Evolutionary conservation across 73 alveolate genomes (phyloP), one percentile per base, ranked within the genome.

Genomic region (Paramecium octaurelia): DNA sequence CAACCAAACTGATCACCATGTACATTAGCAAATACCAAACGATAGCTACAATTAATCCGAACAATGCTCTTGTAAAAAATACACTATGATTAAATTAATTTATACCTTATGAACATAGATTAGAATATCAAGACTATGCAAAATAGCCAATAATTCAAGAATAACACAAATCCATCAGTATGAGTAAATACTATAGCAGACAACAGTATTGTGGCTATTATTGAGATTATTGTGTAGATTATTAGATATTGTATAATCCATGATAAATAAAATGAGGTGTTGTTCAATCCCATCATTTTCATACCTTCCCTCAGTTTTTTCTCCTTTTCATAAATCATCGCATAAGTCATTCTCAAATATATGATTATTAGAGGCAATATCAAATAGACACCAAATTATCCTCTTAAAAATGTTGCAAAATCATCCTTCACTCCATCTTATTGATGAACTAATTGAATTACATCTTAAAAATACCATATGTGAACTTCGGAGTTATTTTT

Each of bases 201-300:
- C 85, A 93, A 85, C 80, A 97, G 86, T 27, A 92, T 89, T 7
- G 99, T 93, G 31, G 95, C 96, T 1, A 95, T 76, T 10, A 96
- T 80, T 3, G 98, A 71, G 90, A 96, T 96, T 38, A 98, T 46
- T n/a, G 97, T 71, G 86, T 93, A 95, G 18, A 98, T 95, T 2
- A 95, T 85, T 5, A 96, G 44, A 92, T 96, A 98, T 93, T 94
- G 93, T 3, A 95, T 92, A 58, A 98, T 93, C 98, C 98, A 97
- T 1, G 99, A 97, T 29, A 95, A 83, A 96, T 98, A 98, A 85
- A 97, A 98, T 23, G 98, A 94, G 12, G 95, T 86, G 68, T 97
- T 98, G 12, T 94, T 92, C 86, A 98, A 75, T 24, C 99, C 99
- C 99, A 98, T 98, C 94, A 98, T 97, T 94, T 96, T 98, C 99